Base-by-base conservation (phyloP, 805 yeast species). In the Wickerhamomyces mucosus region DNA sequence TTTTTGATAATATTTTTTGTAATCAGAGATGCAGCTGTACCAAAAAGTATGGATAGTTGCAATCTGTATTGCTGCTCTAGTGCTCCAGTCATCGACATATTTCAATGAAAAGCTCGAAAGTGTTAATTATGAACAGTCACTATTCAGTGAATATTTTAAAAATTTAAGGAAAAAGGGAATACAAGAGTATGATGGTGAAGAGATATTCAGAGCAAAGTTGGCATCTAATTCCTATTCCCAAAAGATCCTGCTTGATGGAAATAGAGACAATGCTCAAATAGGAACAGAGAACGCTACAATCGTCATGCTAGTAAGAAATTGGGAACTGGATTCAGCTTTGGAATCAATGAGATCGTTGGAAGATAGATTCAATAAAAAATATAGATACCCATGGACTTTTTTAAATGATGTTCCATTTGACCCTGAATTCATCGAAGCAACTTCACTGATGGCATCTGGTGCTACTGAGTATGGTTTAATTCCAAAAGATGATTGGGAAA, bases 281-380 rank as follows among this genome's bases (percentile, higher is more conserved):
- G 78, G 83, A 1, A 50, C 39, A 14, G 94, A 83, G 47, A 86
- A 85, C 51, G 96, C 96, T 4, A 79, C 94, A 0, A 53, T 88
- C 18, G 67, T 88, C 34, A 86, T 88, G 95, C 68, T 88, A 18
- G 94, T 82, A 24, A 63, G 96, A 34, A 86, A 86, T 51, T 64
- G 69, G 59, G 96, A 86, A 53, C 55, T 86, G 9, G 63, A 67
- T 9, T 86, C 79, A 1, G 95, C 92, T 0, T 54, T 86, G 27
- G 51, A 56, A 27, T 72, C 94, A 15, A 85, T 86, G 72, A 65
- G 95, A 46, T 72, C 81, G 7, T 54, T 81, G 28, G 89, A 81
- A 55, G 89, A 80, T 51, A 58, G 85, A 35, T 81, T 81, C 58
- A 81, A 81, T 54, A 57, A 52, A 28, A 63, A 73, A 32, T 80